Conservation (phyloP, 768 basidiomycete species). For the Tubosaeta sp. region DNA sequence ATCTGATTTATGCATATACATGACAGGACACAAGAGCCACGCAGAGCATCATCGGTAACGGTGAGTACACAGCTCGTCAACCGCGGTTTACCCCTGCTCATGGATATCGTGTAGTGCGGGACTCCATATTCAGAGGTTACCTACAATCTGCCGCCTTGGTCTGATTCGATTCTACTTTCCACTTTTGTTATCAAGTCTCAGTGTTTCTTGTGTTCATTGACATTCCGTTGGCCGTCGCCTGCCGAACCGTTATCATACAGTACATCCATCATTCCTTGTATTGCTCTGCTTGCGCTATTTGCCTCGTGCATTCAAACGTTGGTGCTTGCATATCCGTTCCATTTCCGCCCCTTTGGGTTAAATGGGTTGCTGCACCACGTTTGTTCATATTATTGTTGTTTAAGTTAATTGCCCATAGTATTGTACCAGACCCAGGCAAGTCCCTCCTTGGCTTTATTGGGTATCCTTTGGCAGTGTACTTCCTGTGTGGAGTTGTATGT, state of each 20-base stretch:
- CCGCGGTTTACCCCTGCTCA: constrained; percentile 5
- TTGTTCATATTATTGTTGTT: constrained; percentile 10
- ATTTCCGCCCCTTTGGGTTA: not conserved
- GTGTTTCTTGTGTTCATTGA: constrained; percentile 9
- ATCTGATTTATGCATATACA: constrained; percentile 4
- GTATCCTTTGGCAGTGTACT: constrained; percentile 19
- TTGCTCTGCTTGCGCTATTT: not conserved
- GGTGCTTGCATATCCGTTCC: constrained; percentile 9
- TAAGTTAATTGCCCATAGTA: constrained; percentile 9
- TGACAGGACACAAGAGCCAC: constrained; percentile 77
- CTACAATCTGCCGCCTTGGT: constrained; percentile 69
- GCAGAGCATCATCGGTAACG: constrained; percentile 78
- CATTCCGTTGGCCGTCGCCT: not conserved
- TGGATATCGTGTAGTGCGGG: constrained; percentile 45
- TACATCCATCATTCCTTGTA: constrained; percentile 2
- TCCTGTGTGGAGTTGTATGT: constrained; percentile 3
- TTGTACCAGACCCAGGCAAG: not conserved
- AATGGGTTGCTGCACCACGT: not conserved
- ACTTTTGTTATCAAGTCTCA: not conserved
- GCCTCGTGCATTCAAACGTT: not conserved
- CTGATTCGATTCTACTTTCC: constrained; percentile 27
- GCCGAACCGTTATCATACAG: constrained; percentile 5
- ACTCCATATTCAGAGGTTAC: constrained; percentile 74
- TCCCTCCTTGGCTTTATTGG: constrained; percentile 14
- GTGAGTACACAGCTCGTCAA: constrained; percentile 35